Conservation (phyloP, 805 yeast species). For the Hanseniaspora mollemarum region DNA sequence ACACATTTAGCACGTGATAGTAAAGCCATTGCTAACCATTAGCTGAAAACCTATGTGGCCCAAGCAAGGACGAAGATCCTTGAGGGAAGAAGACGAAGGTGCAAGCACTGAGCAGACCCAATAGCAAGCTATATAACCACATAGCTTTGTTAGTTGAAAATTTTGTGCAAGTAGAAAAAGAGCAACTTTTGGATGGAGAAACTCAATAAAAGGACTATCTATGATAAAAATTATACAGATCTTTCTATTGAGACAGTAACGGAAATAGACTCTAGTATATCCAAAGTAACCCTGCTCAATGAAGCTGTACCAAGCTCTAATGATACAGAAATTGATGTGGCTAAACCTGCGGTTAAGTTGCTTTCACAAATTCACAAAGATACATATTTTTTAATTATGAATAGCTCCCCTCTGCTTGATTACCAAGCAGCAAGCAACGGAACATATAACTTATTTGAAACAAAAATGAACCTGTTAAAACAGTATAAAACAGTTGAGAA, state of each 20-base stretch:
- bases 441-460: constrained; percentile 21
- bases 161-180: not conserved
- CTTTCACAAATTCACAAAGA: constrained; percentile 22
- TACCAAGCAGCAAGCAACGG: constrained; percentile 25
- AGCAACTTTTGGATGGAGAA: not conserved
- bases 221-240: constrained; percentile 12
- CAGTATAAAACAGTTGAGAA: constrained; percentile 10
- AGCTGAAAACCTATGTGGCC: too few species aligned
- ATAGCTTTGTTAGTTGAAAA: not conserved
- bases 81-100: too few species aligned
- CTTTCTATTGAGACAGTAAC: constrained; percentile 14
- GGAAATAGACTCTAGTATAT: constrained; percentile 10
- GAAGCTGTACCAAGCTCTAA: not conserved
- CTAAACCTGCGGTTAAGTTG: not conserved
- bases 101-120: too few species aligned
- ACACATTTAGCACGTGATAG: too few species aligned
- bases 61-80: too few species aligned
- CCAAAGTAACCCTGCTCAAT: not conserved
- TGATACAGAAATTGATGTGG: not conserved
- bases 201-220: not conserved
- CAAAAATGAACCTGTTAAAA: constrained; percentile 23
- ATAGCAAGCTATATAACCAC: too few species aligned
- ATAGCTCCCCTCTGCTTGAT: constrained; percentile 26
- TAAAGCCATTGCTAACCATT: too few species aligned
- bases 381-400: constrained; percentile 24